Base-by-base conservation (phyloP, 2,329 filamentous ascomycete genomes). In the Talaromyces sp. region DNA sequence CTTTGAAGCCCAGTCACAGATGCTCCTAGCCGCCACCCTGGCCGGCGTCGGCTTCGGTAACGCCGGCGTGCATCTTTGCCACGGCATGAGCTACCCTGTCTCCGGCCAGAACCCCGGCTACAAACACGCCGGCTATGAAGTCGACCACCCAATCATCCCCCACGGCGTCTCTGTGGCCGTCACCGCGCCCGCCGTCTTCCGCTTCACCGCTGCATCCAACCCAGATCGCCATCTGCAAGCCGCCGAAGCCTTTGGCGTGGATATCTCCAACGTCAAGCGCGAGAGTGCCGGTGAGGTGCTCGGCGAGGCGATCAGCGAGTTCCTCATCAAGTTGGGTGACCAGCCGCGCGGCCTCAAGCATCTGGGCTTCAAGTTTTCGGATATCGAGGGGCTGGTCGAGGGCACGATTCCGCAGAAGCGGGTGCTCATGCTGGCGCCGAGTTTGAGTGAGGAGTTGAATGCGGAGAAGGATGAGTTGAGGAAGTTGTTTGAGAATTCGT, bases 21-120 rank as follows among this genome's bases (percentile, higher is more conserved):
- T 99, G 96, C 83, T 99, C 32, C 85, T 99, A 22, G 95, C 95
- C 2, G 90, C 95, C 0, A 99, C 95, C 0, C 81, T 99, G 2
- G 95, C 96, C 0, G 95, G 95, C 53, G 92, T 99, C 3, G 95
- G 95, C 0, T 99, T 99, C 74, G 95, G 96, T 22, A 99, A 99
- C 70, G 96, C 96, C 1, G 95, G 96, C 56, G 95, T 99, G 2
- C 95, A 99, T 78, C 81, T 91, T 10, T 91, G 88, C 74, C 88
- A 91, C 72, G 88, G 93, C 73, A 98, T 99, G 93, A 96, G 91
- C 27, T 99, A 99, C 72, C 95, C 95, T 19, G 96, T 99, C 71
- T 96, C 92, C 0, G 91, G 92, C 32, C 93, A 97, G 73, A 99
- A 99, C 73, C 91, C 91, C 0, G 88, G 89, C 5, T 98, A 98